Conservation (phyloP, 495 filamentous ascomycete genomes). For the Aspergillus avenaceus region DNA sequence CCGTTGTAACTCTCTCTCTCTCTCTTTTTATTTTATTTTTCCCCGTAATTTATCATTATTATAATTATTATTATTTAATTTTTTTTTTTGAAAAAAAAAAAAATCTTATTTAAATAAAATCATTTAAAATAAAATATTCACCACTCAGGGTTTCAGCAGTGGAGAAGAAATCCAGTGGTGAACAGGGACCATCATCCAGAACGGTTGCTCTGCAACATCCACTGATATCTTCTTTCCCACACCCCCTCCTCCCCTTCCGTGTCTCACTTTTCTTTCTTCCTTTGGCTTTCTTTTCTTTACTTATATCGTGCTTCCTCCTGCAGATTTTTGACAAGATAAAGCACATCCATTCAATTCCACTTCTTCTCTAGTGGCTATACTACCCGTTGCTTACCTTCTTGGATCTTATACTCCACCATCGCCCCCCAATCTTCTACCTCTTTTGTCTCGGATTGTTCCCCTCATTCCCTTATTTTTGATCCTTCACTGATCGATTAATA, state of each 20-base stretch:
- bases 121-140: too few relatives aligned
- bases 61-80: not conserved
- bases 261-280: too few relatives aligned
- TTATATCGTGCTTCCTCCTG: constrained; percentile 4
- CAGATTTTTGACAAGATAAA: not conserved
- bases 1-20: not conserved
- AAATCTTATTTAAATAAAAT: too few relatives aligned
- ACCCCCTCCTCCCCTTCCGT: not conserved
- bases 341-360: not conserved
- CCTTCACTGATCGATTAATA: not conserved
- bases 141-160: constrained; percentile 13
- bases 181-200: constrained; percentile 7
- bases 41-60: not conserved
- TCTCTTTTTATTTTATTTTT: constrained; percentile 1
- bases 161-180: constrained; percentile 6
- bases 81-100: too few relatives aligned
- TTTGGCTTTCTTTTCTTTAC: constrained; percentile 2
- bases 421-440: not conserved
- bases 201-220: constrained; percentile 14
- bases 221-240: constrained; percentile 5
- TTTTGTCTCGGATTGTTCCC: constrained; percentile 1
- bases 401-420: not conserved
- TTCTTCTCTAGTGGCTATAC: not conserved
- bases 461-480: not conserved
- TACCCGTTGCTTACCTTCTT: too few relatives aligned